phyloP scores from a whole-genome alignment of 2,329 filamentous ascomycete species.

The Fusarium equiseti region DNA sequence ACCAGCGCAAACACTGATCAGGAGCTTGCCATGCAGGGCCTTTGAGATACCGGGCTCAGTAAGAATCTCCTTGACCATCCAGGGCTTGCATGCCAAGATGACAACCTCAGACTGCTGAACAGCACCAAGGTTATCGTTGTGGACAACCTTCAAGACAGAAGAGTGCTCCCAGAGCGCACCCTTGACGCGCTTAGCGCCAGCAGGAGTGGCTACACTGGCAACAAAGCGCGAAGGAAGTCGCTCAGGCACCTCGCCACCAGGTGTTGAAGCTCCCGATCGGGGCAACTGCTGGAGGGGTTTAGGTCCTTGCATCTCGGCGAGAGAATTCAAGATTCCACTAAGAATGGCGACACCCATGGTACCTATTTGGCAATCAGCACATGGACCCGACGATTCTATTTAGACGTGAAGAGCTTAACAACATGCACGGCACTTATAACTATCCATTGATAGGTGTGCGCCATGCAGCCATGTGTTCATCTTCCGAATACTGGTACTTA shows the following conservation, averaged over 20 bases:
- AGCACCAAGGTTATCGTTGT: constrained; percentile 78
- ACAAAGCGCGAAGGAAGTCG: constrained; percentile 81
- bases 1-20: constrained; percentile 86
- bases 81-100: constrained; percentile 84
- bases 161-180: constrained; percentile 73
- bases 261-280: constrained; percentile 58
- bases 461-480: neutral
- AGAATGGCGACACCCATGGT: constrained; percentile 90
- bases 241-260: constrained; percentile 62
- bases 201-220: constrained; percentile 80
- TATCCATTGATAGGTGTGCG: neutral
- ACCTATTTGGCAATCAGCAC: constrained; percentile 60
- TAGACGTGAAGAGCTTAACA: neutral
- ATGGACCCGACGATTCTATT: neutral
- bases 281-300: constrained; percentile 58
- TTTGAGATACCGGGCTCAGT: constrained; percentile 74
- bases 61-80: constrained; percentile 77
- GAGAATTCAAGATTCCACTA: constrained; percentile 79
- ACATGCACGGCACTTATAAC: constrained; percentile 2
- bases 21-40: constrained; percentile 81
- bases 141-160: constrained; percentile 72
- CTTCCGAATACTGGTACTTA: constrained; percentile 56
- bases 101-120: constrained; percentile 78
- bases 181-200: constrained; percentile 76
- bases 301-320: constrained; percentile 65